Conservation (phyloP, 352 stramenopile species). For the Pythium myriotylum region DNA sequence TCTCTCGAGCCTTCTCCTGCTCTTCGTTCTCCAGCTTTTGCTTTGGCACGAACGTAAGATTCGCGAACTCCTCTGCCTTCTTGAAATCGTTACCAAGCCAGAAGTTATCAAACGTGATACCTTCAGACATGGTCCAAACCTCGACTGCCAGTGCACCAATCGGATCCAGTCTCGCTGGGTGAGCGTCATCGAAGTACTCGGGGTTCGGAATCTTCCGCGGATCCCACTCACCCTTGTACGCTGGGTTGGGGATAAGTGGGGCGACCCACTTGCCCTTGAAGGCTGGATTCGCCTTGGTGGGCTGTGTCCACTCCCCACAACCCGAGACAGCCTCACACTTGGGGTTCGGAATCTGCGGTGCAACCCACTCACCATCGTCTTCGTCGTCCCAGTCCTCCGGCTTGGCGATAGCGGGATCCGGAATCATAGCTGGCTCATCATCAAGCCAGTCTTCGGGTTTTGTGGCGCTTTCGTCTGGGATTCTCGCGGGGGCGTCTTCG, state of each 20-base stretch:
- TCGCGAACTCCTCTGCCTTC: slow-evolving; percentile 79
- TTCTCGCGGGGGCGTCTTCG: slow-evolving; percentile 85
- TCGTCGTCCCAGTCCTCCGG: slow-evolving; percentile 95
- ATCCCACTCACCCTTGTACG: slow-evolving; percentile 91
- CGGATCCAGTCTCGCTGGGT: slow-evolving; percentile 80
- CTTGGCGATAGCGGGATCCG: slow-evolving; percentile 78
- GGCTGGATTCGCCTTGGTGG: slow-evolving; percentile 87
- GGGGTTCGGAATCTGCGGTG: slow-evolving; percentile 89
- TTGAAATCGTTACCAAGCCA: slow-evolving; percentile 85
- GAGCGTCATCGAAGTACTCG: slow-evolving; percentile 84
- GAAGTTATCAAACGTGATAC: slow-evolving; percentile 94
- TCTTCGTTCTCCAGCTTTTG: slow-evolving; percentile 63
- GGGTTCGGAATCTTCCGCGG: slow-evolving; percentile 92
- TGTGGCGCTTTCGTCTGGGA: slow-evolving; percentile 82
- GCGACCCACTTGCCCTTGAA: slow-evolving; percentile 94
- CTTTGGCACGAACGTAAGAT: slow-evolving; percentile 78
- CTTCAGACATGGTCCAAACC: slow-evolving; percentile 90
- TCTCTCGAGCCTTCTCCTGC: slow-evolving; percentile 51
- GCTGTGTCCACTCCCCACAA: slow-evolving; percentile 91
- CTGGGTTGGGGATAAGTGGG: slow-evolving; percentile 91
- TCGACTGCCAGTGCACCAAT: slow-evolving; percentile 92
- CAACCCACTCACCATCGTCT: slow-evolving; percentile 90
- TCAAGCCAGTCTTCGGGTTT: slow-evolving; percentile 93
- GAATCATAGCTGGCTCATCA: slow-evolving; percentile 73
- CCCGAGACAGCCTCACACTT: slow-evolving; percentile 82